Conservation (phyloP, 805 yeast species). For the Wickerhamomyces ciferrii region DNA sequence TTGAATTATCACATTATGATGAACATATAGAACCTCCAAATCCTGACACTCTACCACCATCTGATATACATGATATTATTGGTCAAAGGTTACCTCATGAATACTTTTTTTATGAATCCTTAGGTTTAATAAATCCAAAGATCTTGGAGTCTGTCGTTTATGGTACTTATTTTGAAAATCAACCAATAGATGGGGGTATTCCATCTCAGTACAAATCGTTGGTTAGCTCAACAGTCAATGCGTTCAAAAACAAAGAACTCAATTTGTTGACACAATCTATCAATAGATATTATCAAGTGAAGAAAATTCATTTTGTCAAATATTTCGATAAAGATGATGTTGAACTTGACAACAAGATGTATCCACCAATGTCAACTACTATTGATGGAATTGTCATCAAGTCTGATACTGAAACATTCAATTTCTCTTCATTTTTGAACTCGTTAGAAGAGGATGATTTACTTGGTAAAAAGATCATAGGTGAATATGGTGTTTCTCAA, state of each 20-base stretch:
- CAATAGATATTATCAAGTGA: constrained; percentile 81
- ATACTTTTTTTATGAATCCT: constrained; percentile 70
- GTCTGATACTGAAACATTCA: constrained; percentile 22
- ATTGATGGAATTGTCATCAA: constrained; percentile 29
- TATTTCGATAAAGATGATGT: constrained; percentile 46
- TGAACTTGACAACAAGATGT: constrained; percentile 45
- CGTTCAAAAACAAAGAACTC: constrained; percentile 53
- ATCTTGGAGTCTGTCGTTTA: constrained; percentile 62
- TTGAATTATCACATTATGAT: constrained; percentile 48
- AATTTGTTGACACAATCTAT: constrained; percentile 66
- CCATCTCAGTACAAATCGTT: constrained; percentile 55
- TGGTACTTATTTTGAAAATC: constrained; percentile 55
- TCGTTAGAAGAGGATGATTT: constrained; percentile 19
- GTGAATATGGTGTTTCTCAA: constrained; percentile 13
- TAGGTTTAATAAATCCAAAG: constrained; percentile 66
- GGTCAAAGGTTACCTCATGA: constrained; percentile 87
- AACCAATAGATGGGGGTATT: constrained; percentile 61
- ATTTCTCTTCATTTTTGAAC: constrained; percentile 21
- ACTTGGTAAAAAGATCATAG: constrained; percentile 11
- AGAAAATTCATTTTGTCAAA: constrained; percentile 46
- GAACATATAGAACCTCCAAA: constrained; percentile 15
- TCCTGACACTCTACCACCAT: constrained; percentile 37
- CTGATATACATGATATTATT: constrained; percentile 74
- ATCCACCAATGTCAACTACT: constrained; percentile 46
- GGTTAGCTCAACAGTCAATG: constrained; percentile 38